Conservation (phyloP, 2,329 filamentous ascomycete genomes). For the Clonostachys chloroleuca region DNA sequence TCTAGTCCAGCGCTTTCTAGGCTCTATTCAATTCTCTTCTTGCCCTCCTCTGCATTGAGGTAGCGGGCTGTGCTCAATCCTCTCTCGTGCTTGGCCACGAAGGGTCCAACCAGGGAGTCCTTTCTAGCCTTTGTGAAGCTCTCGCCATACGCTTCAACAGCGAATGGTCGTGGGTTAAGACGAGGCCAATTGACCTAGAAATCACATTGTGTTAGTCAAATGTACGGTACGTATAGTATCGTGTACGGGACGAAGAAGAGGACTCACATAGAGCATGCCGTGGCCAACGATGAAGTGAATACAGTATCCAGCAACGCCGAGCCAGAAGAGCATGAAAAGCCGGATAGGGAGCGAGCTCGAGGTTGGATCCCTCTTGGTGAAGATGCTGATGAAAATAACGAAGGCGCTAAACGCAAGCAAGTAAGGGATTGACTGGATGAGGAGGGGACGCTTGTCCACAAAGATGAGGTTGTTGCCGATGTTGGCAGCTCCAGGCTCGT, state of each 20-base stretch:
- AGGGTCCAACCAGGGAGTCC: slow-evolving; percentile 73
- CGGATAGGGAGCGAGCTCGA: slow-evolving; percentile 77
- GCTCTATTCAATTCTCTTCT: slow-evolving; percentile 90
- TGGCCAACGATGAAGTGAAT: slow-evolving; percentile 75
- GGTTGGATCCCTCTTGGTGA: slow-evolving; percentile 68
- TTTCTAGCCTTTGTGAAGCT: slow-evolving; percentile 78
- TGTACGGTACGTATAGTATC: background rate
- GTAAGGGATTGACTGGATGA: slow-evolving; percentile 93
- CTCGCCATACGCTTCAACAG: slow-evolving; percentile 83
- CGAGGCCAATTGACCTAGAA: slow-evolving; percentile 95
- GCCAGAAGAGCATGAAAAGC: slow-evolving; percentile 77
- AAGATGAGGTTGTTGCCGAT: slow-evolving; percentile 74
- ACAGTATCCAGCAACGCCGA: slow-evolving; percentile 65
- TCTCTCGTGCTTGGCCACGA: slow-evolving; percentile 68
- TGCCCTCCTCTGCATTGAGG: slow-evolving; percentile 88
- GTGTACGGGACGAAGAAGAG: background rate
- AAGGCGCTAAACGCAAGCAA: slow-evolving; percentile 82
- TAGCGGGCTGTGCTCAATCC: slow-evolving; percentile 80
- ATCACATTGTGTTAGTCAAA: slow-evolving; percentile 5
- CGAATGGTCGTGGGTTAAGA: slow-evolving; percentile 83
- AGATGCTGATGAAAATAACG: slow-evolving; percentile 70
- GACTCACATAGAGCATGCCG: slow-evolving; percentile 90
- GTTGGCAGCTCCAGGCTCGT: slow-evolving; percentile 68
- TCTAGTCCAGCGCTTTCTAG: background rate
- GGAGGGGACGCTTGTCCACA: slow-evolving; percentile 75